Evolutionary conservation across 1,284 basidiomycete genomes (phyloP).

Genomic region (Apiotrichum montevideense): DNA sequence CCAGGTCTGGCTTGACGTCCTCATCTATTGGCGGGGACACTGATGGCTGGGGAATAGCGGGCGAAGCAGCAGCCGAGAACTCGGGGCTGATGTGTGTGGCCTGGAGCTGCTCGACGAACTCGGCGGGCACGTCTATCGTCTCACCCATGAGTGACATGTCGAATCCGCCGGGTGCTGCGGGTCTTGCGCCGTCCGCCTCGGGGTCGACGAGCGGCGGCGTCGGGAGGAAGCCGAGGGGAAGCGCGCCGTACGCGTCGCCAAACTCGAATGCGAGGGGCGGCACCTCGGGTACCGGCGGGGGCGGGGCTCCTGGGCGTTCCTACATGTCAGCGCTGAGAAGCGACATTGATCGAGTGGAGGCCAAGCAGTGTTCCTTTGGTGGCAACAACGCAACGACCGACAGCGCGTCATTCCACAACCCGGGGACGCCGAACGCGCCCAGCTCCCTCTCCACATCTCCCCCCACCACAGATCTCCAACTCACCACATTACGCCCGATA

Average conservation of each 20-base stretch:
- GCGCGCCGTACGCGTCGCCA: neutral
- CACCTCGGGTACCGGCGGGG: slow-evolving; percentile 22
- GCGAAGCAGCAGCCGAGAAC: neutral
- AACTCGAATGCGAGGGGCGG: neutral
- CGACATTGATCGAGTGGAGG: too few species aligned
- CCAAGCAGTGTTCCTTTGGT: too few species aligned
- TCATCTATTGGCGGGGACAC: neutral
- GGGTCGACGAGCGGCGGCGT: neutral
- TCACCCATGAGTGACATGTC: neutral
- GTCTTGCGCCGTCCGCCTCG: neutral
- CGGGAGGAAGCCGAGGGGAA: neutral
- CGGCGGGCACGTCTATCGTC: slow-evolving; percentile 1
- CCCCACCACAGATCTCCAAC: slow-evolving; percentile 5
- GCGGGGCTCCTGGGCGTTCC: slow-evolving; percentile 23
- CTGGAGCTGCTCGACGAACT: slow-evolving; percentile 1
- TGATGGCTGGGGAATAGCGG: neutral
- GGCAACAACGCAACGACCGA: neutral
- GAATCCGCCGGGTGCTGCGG: neutral
- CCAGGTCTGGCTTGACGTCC: slow-evolving; percentile 16
- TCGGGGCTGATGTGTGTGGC: neutral
- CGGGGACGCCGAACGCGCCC: neutral
- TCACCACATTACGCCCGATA: slow-evolving; percentile 43
- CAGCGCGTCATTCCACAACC: neutral
- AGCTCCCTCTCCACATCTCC: too few species aligned
- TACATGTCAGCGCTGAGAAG: slow-evolving; percentile 4